Evolutionary conservation across 1,284 basidiomycete species (phyloP).

Genomic region (Ustilago tritici): DNA sequence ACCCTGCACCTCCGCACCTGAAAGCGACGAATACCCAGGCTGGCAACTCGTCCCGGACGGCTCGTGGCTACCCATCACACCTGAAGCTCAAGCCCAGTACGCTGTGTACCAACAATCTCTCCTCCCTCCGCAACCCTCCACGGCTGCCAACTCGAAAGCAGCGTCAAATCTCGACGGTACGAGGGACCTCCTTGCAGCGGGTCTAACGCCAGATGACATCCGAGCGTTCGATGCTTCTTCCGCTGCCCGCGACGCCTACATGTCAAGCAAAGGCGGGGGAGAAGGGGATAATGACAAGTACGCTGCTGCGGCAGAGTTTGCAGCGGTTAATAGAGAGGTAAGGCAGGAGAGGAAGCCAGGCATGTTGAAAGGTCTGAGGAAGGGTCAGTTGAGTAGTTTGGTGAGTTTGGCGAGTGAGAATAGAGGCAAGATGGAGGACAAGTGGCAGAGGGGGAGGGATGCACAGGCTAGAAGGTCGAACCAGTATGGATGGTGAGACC

Average conservation of each 20-base stretch:
- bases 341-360: slow-evolving; percentile 45
- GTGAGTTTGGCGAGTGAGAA: slow-evolving; percentile 61
- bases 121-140: background rate
- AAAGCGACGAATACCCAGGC: slow-evolving; percentile 45
- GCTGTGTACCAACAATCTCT: slow-evolving; percentile 42
- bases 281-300: slow-evolving; percentile 39
- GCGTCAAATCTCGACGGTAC: slow-evolving; percentile 44
- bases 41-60: slow-evolving; percentile 68
- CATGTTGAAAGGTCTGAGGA: slow-evolving; percentile 47
- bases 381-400: slow-evolving; percentile 64
- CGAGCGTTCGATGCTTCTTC: slow-evolving; percentile 48
- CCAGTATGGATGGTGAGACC: slow-evolving; percentile 34
- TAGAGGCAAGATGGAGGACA: slow-evolving; percentile 55
- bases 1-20: background rate
- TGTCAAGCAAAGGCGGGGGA: background rate
- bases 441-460: slow-evolving; percentile 49
- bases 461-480: slow-evolving; percentile 25
- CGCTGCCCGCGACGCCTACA: slow-evolving; percentile 48
- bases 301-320: slow-evolving; percentile 38
- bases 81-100: slow-evolving; percentile 62
- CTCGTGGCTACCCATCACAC: slow-evolving; percentile 66
- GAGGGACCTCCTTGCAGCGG: slow-evolving; percentile 29
- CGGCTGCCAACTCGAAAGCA: slow-evolving; percentile 6
- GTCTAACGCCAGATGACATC: slow-evolving; percentile 26
- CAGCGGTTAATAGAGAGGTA: slow-evolving; percentile 32